Conservation (phyloP, 495 filamentous ascomycete species). For the Aspergillus bertholletiae region DNA sequence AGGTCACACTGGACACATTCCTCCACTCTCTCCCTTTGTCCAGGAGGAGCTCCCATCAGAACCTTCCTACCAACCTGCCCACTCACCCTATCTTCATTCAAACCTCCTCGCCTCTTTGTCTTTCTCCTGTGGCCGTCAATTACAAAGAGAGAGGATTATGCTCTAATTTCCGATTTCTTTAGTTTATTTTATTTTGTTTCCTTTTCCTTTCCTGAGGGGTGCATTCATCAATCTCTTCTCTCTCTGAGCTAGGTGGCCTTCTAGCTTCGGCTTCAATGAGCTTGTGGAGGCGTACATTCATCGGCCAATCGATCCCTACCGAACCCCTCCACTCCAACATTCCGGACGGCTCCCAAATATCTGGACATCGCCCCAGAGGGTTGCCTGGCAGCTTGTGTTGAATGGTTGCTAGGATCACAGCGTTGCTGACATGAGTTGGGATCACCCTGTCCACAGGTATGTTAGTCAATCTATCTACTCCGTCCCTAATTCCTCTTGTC, state of each 20-base stretch:
- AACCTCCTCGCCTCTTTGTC: conserved; percentile 4
- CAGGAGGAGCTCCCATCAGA: conserved; percentile 14
- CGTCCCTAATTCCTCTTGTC: conserved; percentile 3
- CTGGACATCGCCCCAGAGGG: conserved; percentile 18
- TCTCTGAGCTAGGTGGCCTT: conserved; percentile 63
- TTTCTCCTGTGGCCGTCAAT: background rate
- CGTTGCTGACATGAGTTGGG: conserved; percentile 68
- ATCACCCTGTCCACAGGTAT: conserved; percentile 70
- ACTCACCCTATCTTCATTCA: conserved; percentile 10
- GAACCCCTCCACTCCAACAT: conserved; percentile 28
- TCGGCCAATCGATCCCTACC: conserved; percentile 21
- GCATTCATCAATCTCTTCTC: conserved; percentile 60
- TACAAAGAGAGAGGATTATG: conserved; percentile 7
- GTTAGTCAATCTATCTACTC: conserved; percentile 19
- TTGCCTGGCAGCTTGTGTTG: conserved; percentile 39
- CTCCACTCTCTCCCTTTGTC: conserved; percentile 25
- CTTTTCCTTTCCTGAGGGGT: conserved; percentile 3
- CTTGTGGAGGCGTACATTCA: conserved; percentile 23
- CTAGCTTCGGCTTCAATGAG: conserved; percentile 31
- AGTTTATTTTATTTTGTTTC: background rate
- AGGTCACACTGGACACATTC: conserved; percentile 12
- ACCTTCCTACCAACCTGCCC: conserved; percentile 9
- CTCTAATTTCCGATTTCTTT: background rate
- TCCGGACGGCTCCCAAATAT: conserved; percentile 25
- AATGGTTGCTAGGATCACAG: conserved; percentile 41